Base-by-base conservation (phyloP, 148 eudicot genomes). In the Heliamphora exappendiculata region DNA sequence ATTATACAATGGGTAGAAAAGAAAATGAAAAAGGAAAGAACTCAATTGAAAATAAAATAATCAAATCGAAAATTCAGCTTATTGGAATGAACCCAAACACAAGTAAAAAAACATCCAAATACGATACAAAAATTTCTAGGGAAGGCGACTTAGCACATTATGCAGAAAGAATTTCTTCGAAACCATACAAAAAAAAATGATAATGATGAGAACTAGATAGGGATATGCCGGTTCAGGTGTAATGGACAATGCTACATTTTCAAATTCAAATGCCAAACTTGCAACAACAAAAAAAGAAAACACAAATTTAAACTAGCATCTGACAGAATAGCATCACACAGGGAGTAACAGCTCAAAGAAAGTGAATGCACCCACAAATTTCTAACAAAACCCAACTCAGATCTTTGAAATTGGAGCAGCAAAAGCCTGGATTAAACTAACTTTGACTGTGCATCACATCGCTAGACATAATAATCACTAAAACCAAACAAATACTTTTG, bases 401-500 rank as follows among this genome's bases (percentile, higher is more conserved):
- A 76, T 76, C 78, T 64, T 51, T 22, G 36, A 34, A 66, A 22
- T 36, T 33, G 13, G 7, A 75, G 42, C 70, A n/a, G 12, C 22
- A 49, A 49, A 34, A 36, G 8, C 59, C 22, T 24, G 10, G 34
- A 63, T 5, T 36, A 28, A 55, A 3, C 26, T 1, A 75, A 63
- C 26, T 22, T 57, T 0, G 26, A n/a, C 13, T 31, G 55, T 33
- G 68, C 22, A 4, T 53, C 65, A 58, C 33, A 72, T 29, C 10
- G 4, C 34, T 41, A 31, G 29, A 74, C 37, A 57, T 12, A 37
- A 17, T 60, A 50, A 75, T 9, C 60, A 19, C 22, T 34, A 5
- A 75, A 47, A 33, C 41, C 58, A 69, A 65, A 22, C 4, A 64
- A 50, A 50, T 76, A 72, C 81, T 76, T 72, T 64, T 22, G 14